These are phyloP conservation scores for Cercospora janseana DNA, from an alignment of 2,329 filamentous ascomycete species.

Conservation along the genomic window DNA sequence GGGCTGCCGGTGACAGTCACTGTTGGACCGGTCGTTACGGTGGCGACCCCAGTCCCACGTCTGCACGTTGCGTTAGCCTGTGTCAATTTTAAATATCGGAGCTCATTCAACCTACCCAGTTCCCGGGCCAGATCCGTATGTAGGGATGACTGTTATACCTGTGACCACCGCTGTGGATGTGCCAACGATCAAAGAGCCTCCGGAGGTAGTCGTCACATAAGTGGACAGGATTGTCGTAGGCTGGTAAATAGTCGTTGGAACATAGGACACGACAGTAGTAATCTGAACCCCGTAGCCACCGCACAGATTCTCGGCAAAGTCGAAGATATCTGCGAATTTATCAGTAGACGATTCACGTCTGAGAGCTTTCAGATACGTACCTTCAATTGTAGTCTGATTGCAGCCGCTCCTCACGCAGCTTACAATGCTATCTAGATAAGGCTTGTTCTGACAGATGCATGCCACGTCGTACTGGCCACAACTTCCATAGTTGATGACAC, in stretches of 20 bases:
- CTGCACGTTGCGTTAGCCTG: neutral
- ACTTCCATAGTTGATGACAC: conserved; percentile 2
- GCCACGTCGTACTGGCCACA: conserved; percentile 6
- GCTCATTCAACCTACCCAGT: neutral
- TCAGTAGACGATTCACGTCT: neutral
- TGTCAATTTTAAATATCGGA: neutral
- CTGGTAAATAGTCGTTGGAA: neutral
- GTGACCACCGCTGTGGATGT: neutral
- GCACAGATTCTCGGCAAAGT: conserved; percentile 5
- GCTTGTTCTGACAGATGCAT: conserved; percentile 10
- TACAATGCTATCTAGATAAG: conserved; percentile 3
- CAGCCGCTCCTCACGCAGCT: conserved; percentile 8
- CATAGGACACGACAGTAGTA: neutral
- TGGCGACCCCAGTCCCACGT: neutral
- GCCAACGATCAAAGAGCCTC: neutral
- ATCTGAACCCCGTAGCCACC: conserved; percentile 8
- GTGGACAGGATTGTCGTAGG: neutral
- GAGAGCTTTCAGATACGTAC: neutral
- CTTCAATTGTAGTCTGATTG: conserved; percentile 1
- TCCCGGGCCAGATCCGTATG: neutral
- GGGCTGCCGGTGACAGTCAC: conserved; percentile 10
- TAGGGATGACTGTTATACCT: neutral
- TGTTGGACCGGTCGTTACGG: neutral
- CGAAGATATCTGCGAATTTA: neutral
- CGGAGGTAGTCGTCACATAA: neutral